A percentile compares a stretch with the other conserved stretches of the same genome.
phyloP scores from a whole-genome alignment of 2,329 filamentous ascomycete genomes.

The Xylariaceae sp. region DNA sequence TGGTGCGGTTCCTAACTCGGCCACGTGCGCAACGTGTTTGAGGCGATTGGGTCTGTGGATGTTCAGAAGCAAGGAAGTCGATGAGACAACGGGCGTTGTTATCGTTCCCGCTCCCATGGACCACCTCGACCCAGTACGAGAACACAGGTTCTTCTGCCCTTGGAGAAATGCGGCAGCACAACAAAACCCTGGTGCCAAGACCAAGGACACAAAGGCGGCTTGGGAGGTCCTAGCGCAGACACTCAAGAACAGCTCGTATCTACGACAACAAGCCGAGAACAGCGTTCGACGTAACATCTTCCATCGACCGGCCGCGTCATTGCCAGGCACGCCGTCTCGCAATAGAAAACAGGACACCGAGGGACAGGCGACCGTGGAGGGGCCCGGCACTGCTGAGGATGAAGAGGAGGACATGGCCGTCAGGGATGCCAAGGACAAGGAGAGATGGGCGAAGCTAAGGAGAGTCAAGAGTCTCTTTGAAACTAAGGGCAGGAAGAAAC shows the following conservation, averaged over 20 bases:
- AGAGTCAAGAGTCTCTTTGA: conserved; percentile 69
- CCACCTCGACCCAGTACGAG: conserved; percentile 62
- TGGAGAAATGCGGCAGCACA: conserved; percentile 67
- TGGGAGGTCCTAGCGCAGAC: conserved; percentile 55
- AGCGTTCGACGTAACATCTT: conserved; percentile 30
- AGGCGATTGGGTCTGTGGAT: conserved; percentile 90
- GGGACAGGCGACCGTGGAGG: conserved; percentile 21
- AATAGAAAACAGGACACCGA: conserved; percentile 18
- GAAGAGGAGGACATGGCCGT: conserved; percentile 47
- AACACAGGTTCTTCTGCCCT: conserved; percentile 80
- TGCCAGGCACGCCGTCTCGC: conserved; percentile 28
- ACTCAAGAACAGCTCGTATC: conserved; percentile 55
- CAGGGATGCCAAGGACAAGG: conserved; percentile 60
- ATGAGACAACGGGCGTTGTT: conserved; percentile 46
- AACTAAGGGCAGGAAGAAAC: conserved; percentile 56
- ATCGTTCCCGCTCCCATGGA: conserved; percentile 60
- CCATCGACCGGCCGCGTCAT: conserved; percentile 28
- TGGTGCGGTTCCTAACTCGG: conserved; percentile 64
- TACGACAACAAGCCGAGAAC: conserved; percentile 38
- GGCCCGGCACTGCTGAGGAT: conserved; percentile 33
- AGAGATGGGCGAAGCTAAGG: conserved; percentile 67
- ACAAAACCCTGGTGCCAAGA: conserved; percentile 43
- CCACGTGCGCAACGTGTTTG: conserved; percentile 80
- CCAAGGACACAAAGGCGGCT: conserved; percentile 41
- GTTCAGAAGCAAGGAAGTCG: conserved; percentile 72